Base-by-base conservation (phyloP, 495 filamentous ascomycete genomes). In the Wilcoxina mikolae region DNA sequence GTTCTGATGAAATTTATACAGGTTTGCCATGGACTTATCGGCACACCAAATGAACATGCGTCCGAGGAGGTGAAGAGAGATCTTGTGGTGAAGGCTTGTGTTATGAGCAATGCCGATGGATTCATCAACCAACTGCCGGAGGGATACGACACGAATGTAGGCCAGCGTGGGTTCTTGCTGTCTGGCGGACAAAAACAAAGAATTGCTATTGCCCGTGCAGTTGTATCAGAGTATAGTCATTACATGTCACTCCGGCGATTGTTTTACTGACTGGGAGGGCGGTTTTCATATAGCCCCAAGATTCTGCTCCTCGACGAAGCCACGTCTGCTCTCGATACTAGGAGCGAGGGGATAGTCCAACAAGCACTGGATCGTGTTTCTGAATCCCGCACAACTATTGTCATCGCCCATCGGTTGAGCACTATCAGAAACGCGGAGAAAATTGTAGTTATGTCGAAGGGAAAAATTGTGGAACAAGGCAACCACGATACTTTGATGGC, bases 241-340 rank as follows among this genome's bases (percentile, higher is more conserved):
- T 5, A 4, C 7, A 4, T 17, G 22, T 1, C 0, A n/a, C n/a
- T 54, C 3, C 4, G 7, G 2, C 18, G 22, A 3, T 2, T 4
- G 17, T 47, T 9, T 1, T 46, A 28, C 33, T 54, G 31, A 35
- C 31, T 7, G 7, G 7, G 31, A n/a, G n/a, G n/a, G n/a, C n/a
- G n/a, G n/a, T n/a, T n/a, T n/a, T n/a, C 15, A 35, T 35, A 15
- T 15, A 74, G 85, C 45, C 85, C 87, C 0, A 77, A 78, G n/a
- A 81, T 94, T 53, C 69, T 94, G 3, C 81, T 94, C 28, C 69
- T 94, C 4, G 86, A 93, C 61, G 87, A 94, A 67, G 86, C 87
- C 17, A 91, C 85, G 0, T 79, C 72, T 50, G 73, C 76, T 27
- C 74, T 82, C 1, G 47, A 50, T 31, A 27, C 47, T 11, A 12